Base-by-base conservation (phyloP, 805 yeast genomes). In the Suhomyces tanzawaensis region DNA sequence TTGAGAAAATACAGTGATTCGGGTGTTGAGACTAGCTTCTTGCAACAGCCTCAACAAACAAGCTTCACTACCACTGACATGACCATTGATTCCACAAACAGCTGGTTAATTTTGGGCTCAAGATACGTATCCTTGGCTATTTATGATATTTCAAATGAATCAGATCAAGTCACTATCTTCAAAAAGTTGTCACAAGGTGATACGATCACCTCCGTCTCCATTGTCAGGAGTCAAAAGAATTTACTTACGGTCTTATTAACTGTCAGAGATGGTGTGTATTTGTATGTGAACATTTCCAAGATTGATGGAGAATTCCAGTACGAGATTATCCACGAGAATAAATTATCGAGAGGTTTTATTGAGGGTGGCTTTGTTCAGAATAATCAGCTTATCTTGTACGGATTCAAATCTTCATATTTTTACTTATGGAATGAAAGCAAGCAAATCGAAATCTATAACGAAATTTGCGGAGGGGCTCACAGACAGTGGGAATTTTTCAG, bases 401-500 rank as follows among this genome's bases (percentile, higher is more conserved):
- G 98, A 1, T 91, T 93, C 70, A 79, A 81, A 48, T 86, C 93
- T 2, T 82, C 82, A 34, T 64, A 73, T 34, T 89, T 91, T 53
- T 84, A 82, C 51, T 59, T 87, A 16, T 88, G 88, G 81, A 87
- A 90, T 57, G 95, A 87, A 52, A 77, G 89, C 1, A 67, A 72
- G 29, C 89, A 85, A 47, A 69, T 72, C 36, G 96, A 89, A 55
- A 56, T 87, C 2, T 66, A 76, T 33, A 75, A 80, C 40, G 87
- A 81, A 44, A 60, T 72, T 11, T 93, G 98, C 59, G 98, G 98
- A 19, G 98, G 98, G 2, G 77, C 93, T 3, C 96, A 90, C 56
- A 72, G 98, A 42, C 76, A 78, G 42, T 93, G 97, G 96, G 71
- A 73, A 23, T 62, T 85, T 18, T 52, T 61, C 37, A 36, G 27